These are phyloP conservation scores for Rhododendron williamsianum DNA, from an alignment of 148 eudicot species.

Conservation along the genomic window DNA sequence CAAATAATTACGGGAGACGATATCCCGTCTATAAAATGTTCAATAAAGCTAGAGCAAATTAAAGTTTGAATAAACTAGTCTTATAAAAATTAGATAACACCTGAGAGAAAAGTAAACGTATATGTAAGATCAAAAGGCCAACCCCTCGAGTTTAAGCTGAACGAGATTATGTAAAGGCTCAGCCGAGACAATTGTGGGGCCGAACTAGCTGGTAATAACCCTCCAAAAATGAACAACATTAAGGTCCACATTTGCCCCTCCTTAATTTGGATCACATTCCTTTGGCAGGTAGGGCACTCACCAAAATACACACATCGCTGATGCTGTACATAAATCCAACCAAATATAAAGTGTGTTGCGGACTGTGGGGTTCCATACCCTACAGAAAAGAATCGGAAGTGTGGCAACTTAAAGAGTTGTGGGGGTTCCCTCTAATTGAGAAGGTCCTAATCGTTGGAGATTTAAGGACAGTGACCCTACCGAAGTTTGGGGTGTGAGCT, in stretches of 20 bases:
- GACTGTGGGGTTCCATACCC: background rate
- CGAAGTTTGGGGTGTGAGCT: background rate
- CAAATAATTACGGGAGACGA: too few relatives aligned
- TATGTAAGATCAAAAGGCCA: too few relatives aligned
- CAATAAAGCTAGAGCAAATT: too few relatives aligned
- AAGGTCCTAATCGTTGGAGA: background rate
- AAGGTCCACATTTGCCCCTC: background rate
- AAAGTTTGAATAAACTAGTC: too few relatives aligned
- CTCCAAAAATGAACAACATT: background rate
- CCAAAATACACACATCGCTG: too few relatives aligned
- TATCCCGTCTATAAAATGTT: too few relatives aligned
- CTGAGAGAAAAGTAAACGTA: too few relatives aligned
- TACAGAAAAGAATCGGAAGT: background rate
- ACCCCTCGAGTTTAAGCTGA: background rate
- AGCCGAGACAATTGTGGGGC: background rate
- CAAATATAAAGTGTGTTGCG: background rate
- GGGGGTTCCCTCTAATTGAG: background rate
- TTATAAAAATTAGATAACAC: too few relatives aligned
- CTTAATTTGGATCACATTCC: background rate
- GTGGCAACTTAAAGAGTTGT: background rate
- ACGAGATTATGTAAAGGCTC: background rate
- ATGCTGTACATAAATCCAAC: background rate
- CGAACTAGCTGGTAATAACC: background rate
- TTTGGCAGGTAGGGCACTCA: background rate
- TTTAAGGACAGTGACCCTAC: background rate